Conservation (phyloP, 768 basidiomycete genomes). For the Mycena epipterygia region DNA sequence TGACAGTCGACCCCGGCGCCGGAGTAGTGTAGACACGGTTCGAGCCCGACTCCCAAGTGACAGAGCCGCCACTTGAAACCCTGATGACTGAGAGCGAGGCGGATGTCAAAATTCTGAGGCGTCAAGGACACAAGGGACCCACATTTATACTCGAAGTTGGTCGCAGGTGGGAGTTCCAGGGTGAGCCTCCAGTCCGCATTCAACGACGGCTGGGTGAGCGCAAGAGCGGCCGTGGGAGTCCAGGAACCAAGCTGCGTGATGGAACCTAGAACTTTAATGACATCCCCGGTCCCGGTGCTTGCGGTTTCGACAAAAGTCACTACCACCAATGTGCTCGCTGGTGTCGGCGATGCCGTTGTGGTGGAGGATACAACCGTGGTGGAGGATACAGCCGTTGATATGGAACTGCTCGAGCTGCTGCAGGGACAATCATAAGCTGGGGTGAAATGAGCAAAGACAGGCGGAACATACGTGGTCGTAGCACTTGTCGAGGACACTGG, state of each 20-base stretch:
- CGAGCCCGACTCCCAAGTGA: slow-evolving; percentile 22
- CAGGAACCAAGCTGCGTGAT: slow-evolving; percentile 8
- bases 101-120: background rate
- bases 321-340: slow-evolving; percentile 5
- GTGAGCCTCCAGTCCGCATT: slow-evolving; percentile 9
- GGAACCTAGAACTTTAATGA: slow-evolving; percentile 23
- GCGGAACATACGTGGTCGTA: background rate
- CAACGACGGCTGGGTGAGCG: background rate
- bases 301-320: slow-evolving; percentile 22
- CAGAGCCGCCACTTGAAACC: slow-evolving; percentile 12
- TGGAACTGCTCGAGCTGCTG: background rate
- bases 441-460: background rate
- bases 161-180: background rate
- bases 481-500: background rate
- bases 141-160: slow-evolving; percentile 26
- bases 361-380: background rate
- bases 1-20: background rate
- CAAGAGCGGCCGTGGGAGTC: background rate
- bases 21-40: slow-evolving; percentile 21
- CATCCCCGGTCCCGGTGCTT: background rate
- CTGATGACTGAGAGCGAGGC: slow-evolving; percentile 1
- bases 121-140: background rate
- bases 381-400: background rate
- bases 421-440: background rate
- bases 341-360: background rate